Conservation (phyloP, 768 basidiomycete genomes). For the Thelephora ganbajun region DNA sequence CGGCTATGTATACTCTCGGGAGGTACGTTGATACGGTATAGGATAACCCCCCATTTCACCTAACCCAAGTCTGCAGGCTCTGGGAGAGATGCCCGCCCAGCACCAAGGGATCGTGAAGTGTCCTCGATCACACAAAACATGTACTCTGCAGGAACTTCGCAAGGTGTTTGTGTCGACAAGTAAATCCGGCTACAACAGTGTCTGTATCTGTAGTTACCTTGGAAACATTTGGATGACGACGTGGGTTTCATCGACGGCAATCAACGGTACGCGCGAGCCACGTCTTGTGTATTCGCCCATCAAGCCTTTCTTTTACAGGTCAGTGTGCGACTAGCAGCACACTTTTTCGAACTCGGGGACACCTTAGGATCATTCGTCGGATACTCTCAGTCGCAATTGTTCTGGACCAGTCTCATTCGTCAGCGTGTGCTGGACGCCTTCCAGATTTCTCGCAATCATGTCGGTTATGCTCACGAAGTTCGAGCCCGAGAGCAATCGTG, state of each 20-base stretch:
- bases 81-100: slow-evolving; percentile 77
- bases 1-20: slow-evolving; percentile 86
- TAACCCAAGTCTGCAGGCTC: slow-evolving; percentile 35
- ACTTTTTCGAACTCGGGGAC: not conserved
- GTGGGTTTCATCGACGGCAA: too few relatives aligned
- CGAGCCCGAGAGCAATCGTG: slow-evolving; percentile 97
- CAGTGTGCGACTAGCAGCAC: too few relatives aligned
- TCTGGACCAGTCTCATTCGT: not conserved
- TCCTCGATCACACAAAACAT: slow-evolving; percentile 56
- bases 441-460: slow-evolving; percentile 30
- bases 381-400: not conserved
- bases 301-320: not conserved
- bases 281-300: not conserved
- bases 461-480: slow-evolving; percentile 96
- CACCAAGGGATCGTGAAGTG: slow-evolving; percentile 74
- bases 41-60: not conserved
- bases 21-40: slow-evolving; percentile 36
- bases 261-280: too few relatives aligned
- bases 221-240: too few relatives aligned
- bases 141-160: slow-evolving; percentile 49
- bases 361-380: not conserved
- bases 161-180: slow-evolving; percentile 85
- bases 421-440: not conserved
- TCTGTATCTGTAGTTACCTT: too few relatives aligned
- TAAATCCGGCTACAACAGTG: too few relatives aligned